phyloP scores from a whole-genome alignment of 2,329 filamentous ascomycete genomes.

The Huntiella bhutanensis region DNA sequence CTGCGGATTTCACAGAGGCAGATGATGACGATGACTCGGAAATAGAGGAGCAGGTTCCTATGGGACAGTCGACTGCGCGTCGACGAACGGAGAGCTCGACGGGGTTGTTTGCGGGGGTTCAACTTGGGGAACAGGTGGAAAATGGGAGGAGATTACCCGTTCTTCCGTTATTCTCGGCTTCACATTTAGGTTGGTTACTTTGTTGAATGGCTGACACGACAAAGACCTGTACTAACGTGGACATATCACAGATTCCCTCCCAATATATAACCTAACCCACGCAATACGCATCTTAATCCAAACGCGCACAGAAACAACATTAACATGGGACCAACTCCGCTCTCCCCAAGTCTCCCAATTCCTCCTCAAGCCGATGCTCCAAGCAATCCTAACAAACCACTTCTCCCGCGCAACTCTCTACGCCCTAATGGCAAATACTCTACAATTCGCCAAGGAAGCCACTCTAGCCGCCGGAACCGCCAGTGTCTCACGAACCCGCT shows the following conservation, averaged over 20 bases:
- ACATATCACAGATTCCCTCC: constrained; percentile 49
- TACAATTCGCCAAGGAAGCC: constrained; percentile 81
- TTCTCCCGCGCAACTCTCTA: constrained; percentile 77
- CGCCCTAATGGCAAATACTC: constrained; percentile 77
- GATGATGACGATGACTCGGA: constrained; percentile 24
- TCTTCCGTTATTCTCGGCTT: constrained; percentile 63
- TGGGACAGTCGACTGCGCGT: constrained; percentile 13
- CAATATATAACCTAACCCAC: constrained; percentile 80
- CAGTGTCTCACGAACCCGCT: constrained; percentile 65
- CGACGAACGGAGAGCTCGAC: constrained; percentile 16
- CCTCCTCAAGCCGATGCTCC: constrained; percentile 84
- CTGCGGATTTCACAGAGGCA: constrained; percentile 45
- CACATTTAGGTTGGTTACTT: constrained; percentile 44
- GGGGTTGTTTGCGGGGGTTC: constrained; percentile 12
- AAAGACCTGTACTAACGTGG: constrained; percentile 1
- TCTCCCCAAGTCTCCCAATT: constrained; percentile 96
- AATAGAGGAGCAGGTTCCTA: background rate
- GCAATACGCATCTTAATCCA: constrained; percentile 71
- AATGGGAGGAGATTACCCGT: constrained; percentile 19
- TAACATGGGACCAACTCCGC: constrained; percentile 86
- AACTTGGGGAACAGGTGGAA: constrained; percentile 10
- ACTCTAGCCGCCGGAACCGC: constrained; percentile 67
- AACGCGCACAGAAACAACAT: constrained; percentile 71
- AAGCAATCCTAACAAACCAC: constrained; percentile 65
- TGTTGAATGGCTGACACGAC: background rate